Percentiles rank a stretch among this genome's conserved stretches.
These are phyloP conservation scores for Dendrostoma leiphaemia DNA, from an alignment of 2,329 filamentous ascomycete species.

Conservation along the genomic window DNA sequence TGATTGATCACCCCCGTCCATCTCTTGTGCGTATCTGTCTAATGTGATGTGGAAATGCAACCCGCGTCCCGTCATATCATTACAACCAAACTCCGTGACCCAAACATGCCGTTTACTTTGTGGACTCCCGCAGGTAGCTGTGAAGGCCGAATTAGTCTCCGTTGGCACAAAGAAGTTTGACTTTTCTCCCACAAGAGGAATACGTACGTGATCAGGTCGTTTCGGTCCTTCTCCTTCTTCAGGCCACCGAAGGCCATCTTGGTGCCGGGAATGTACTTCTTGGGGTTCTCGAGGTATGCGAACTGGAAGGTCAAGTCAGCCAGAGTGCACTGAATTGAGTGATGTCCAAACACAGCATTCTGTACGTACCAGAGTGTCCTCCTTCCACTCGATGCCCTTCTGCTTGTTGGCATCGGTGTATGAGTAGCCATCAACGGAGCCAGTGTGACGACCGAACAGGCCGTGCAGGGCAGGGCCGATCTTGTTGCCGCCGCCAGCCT, in stretches of 20 bases:
- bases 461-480: slow-evolving; percentile 96
- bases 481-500: slow-evolving; percentile 91
- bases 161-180: too few species aligned
- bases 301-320: slow-evolving; percentile 48
- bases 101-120: slow-evolving; percentile 53
- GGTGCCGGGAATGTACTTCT: slow-evolving; percentile 99
- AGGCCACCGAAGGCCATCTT: slow-evolving; percentile 99
- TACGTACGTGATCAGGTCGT: slow-evolving; percentile 94
- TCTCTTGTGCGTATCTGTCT: slow-evolving; percentile 19
- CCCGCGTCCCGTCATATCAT: slow-evolving; percentile 17
- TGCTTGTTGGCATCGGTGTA: slow-evolving; percentile 99
- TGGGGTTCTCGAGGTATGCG: slow-evolving; percentile 99
- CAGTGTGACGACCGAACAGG: slow-evolving; percentile 95
- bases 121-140: slow-evolving; percentile 68
- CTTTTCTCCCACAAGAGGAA: not conserved
- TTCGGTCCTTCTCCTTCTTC: slow-evolving; percentile 99
- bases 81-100: slow-evolving; percentile 15
- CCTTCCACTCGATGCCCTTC: slow-evolving; percentile 87
- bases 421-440: slow-evolving; percentile 85
- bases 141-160: slow-evolving; percentile 10
- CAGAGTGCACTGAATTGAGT: too few species aligned
- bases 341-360: not conserved
- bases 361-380: slow-evolving; percentile 72
- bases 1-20: slow-evolving; percentile 4
- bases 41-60: slow-evolving; percentile 24